Conservation (phyloP, 2,329 filamentous ascomycete species). For the Alternaria sp. region DNA sequence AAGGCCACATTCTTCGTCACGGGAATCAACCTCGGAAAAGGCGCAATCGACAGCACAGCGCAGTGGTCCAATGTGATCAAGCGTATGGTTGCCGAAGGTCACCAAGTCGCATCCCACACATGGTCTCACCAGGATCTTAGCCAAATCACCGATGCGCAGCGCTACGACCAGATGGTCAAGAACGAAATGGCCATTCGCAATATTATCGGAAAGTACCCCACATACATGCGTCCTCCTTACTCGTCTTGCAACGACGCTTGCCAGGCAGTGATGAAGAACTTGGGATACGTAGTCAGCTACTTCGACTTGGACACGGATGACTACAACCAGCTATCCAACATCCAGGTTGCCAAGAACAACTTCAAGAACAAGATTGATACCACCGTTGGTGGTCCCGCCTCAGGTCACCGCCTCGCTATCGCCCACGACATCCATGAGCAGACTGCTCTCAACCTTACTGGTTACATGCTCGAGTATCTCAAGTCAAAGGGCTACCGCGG, state of each 20-base stretch:
- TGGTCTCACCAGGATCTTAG: conserved; percentile 61
- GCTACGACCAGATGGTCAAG: conserved; percentile 58
- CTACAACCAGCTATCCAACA: conserved; percentile 44
- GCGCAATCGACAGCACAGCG: conserved; percentile 58
- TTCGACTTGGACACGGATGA: conserved; percentile 65
- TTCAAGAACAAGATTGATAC: conserved; percentile 47
- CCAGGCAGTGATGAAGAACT: conserved; percentile 45
- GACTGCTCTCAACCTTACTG: conserved; percentile 53
- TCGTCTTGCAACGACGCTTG: conserved; percentile 54
- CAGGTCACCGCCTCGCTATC: conserved; percentile 57
- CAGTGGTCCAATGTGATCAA: conserved; percentile 60
- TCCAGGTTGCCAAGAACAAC: conserved; percentile 45
- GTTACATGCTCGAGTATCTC: conserved; percentile 52
- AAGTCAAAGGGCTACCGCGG: conserved; percentile 51
- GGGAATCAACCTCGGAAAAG: conserved; percentile 63
- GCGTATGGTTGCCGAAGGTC: conserved; percentile 61
- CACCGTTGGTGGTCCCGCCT: conserved; percentile 21
- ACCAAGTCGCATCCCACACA: conserved; percentile 67
- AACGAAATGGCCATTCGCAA: conserved; percentile 63
- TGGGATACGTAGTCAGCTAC: conserved; percentile 67
- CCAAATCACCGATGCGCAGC: conserved; percentile 50
- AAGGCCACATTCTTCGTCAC: conserved; percentile 73
- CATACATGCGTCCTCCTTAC: conserved; percentile 60
- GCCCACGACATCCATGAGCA: conserved; percentile 58
- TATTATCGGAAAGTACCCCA: conserved; percentile 62